Evolutionary conservation across 176 grass and related monocot genomes (phyloP).

Genomic region (Cocos nucifera): DNA sequence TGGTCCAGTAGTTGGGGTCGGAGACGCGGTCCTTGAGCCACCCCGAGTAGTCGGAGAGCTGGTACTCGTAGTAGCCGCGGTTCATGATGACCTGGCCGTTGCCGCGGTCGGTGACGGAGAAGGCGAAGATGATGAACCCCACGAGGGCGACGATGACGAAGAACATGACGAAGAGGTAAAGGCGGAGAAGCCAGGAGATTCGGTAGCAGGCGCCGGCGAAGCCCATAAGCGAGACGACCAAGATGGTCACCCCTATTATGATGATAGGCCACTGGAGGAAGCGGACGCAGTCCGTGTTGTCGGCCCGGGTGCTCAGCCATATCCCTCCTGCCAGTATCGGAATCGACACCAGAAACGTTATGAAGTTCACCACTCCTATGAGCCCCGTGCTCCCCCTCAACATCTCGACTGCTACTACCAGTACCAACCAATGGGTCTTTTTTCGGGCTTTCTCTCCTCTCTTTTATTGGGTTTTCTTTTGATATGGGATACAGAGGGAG

Average conservation of each 20-base stretch:
- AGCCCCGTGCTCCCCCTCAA: slow-evolving; percentile 39
- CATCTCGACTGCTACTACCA: slow-evolving; percentile 28
- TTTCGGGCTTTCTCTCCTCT: rapidly evolving
- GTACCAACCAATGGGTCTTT: no score
- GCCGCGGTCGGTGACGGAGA: slow-evolving; percentile 87
- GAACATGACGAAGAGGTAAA: slow-evolving; percentile 99
- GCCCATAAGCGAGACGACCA: slow-evolving; percentile 74
- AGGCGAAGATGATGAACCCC: slow-evolving; percentile 97
- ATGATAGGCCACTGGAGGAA: slow-evolving; percentile 99
- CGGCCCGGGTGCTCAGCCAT: slow-evolving; percentile 61
- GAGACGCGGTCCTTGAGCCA: slow-evolving; percentile 66
- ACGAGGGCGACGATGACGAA: slow-evolving; percentile 76
- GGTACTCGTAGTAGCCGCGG: slow-evolving; percentile 70
- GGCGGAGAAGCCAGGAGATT: slow-evolving; percentile 68
- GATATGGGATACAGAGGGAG: no score
- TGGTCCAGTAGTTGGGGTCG: slow-evolving; percentile 61
- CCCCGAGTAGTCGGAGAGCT: slow-evolving; percentile 71
- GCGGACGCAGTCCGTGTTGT: slow-evolving; percentile 81
- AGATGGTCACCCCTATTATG: slow-evolving; percentile 53
- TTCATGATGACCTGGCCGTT: slow-evolving; percentile 72
- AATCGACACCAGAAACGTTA: slow-evolving; percentile 80
- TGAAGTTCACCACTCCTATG: slow-evolving; percentile 73
- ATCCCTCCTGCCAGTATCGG: slow-evolving; percentile 85
- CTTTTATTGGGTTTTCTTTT: not conserved
- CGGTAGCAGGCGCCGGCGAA: slow-evolving; percentile 92